Evolutionary conservation across 2,329 filamentous ascomycete genomes (phyloP), one percentile per base, ranked within the genome.

Genomic region (Paecilomyces dactylethromorphus): DNA sequence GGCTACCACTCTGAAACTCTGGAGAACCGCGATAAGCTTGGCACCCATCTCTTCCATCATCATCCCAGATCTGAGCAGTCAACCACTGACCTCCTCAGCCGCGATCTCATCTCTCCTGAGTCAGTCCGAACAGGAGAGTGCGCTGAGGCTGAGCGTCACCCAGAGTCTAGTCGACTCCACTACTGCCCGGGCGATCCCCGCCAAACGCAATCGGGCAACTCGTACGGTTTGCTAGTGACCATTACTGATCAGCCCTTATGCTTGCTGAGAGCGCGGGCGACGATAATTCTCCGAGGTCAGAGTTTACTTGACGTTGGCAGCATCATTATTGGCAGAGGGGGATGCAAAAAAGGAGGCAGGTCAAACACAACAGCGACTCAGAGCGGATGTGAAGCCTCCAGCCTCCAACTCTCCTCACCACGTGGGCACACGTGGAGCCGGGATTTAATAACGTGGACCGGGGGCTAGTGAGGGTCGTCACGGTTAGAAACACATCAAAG

Each of bases 341-440:
- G 3, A 7, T 18, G n/a, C 15, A n/a, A 45, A 45, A 45, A 45
- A 8, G 39, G 39, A 18, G 39, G 15, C 39, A 8, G 39, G 15
- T 18, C 13, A n/a, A 18, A 6, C 39, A 45, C 24, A 45, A 45
- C 35, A 15, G 39, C 35, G 33, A 39, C n/a, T 39, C 33, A n/a
- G 24, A 5, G 24, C 24, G 24, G 24, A 26, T 39, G 33, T 39
- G 11, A 11, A 39, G 35, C 35, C 35, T 22, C 24, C 21, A 52
- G 26, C 50, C 10, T 52, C 22, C 50, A 29, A 21, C 50, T 13
- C 24, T 52, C 26, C 22, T 55, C 63, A 65, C 70, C 70, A 72
- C 70, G 70, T 72, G 70, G 63, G 63, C 64, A 63, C 70, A 73
- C 70, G 70, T 73, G 70, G 67, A 63, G 66, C 68, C 60, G 66